Percentiles rank a stretch among this genome's conserved stretches.
These are phyloP conservation scores for Pancytospora epiphaga DNA, from an alignment of 371 early-diverging fungal genomes.

Conservation along the genomic window DNA sequence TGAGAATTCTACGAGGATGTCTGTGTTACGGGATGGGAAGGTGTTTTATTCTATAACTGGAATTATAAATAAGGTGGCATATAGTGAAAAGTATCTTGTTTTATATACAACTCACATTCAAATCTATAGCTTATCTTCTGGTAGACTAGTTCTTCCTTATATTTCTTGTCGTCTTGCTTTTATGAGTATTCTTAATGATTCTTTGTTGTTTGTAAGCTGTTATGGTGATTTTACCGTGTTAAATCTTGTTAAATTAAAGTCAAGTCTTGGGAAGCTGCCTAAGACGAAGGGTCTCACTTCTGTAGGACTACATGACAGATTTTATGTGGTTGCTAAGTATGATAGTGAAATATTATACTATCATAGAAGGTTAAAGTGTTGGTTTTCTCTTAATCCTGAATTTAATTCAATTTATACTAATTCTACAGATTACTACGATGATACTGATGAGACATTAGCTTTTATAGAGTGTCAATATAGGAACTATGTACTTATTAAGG, in stretches of 20 bases:
- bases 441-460: constrained; percentile 24
- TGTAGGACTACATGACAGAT: constrained; percentile 38
- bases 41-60: constrained; percentile 43
- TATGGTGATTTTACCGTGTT: constrained; percentile 41
- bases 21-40: constrained; percentile 22
- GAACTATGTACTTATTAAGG: constrained; percentile 4
- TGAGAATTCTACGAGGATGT: constrained; percentile 17
- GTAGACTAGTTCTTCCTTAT: constrained; percentile 49
- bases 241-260: constrained; percentile 1
- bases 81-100: constrained; percentile 24
- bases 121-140: constrained; percentile 48
- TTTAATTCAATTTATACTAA: constrained; percentile 18
- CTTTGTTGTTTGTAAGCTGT: constrained; percentile 34
- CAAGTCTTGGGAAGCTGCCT: neutral
- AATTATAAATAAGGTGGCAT: constrained; percentile 27
- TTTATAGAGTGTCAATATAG: constrained; percentile 39
- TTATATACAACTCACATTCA: constrained; percentile 24
- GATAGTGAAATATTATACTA: constrained; percentile 29
- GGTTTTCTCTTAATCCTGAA: constrained; percentile 26
- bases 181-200: constrained; percentile 36
- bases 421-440: constrained; percentile 16
- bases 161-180: constrained; percentile 31
- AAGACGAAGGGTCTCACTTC: constrained; percentile 7
- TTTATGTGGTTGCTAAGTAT: constrained; percentile 50
- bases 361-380: constrained; percentile 14